Percentiles rank a stretch among this genome's conserved stretches.
phyloP scores from a whole-genome alignment of 2,329 filamentous ascomycete genomes.

The Waltergamsia citrina region DNA sequence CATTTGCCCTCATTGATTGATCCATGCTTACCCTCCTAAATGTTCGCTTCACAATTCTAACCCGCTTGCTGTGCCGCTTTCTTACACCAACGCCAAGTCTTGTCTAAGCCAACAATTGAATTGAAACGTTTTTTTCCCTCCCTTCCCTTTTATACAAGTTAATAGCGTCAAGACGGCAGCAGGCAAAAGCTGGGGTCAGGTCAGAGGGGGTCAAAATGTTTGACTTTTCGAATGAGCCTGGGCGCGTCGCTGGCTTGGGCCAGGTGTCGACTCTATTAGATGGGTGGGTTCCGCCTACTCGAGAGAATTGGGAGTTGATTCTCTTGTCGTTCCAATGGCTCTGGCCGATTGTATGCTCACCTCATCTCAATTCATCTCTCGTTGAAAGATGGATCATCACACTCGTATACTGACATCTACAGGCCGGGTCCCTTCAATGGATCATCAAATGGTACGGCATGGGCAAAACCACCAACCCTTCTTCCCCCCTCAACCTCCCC shows the following conservation, averaged over 20 bases:
- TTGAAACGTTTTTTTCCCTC: too few species aligned
- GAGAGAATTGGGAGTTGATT: conserved; percentile 46
- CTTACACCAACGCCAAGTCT: too few species aligned
- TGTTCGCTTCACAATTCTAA: too few species aligned
- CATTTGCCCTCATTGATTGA: too few species aligned
- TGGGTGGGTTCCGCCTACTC: conserved; percentile 47
- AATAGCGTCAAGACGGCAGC: too few species aligned
- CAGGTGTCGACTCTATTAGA: conserved; percentile 27
- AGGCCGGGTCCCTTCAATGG: conserved; percentile 63
- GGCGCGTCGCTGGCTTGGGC: background rate
- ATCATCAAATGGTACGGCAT: conserved; percentile 73
- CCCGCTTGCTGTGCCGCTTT: too few species aligned
- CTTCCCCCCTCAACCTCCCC: conserved; percentile 76
- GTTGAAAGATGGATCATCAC: too few species aligned
- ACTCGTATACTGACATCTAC: conserved; percentile 3
- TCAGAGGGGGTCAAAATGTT: background rate
- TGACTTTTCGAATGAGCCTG: background rate
- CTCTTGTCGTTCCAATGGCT: conserved; percentile 40
- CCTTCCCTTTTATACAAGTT: too few species aligned
- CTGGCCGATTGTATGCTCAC: conserved; percentile 38
- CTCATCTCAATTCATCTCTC: background rate
- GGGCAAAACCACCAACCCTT: conserved; percentile 76
- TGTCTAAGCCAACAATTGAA: too few species aligned
- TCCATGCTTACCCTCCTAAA: too few species aligned
- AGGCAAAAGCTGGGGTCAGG: too few species aligned